A percentile compares a stretch with the other conserved stretches of the same genome.
These are phyloP conservation scores for Penicillium brasilianum DNA, from an alignment of 2,329 filamentous ascomycete species.

Conservation along the genomic window DNA sequence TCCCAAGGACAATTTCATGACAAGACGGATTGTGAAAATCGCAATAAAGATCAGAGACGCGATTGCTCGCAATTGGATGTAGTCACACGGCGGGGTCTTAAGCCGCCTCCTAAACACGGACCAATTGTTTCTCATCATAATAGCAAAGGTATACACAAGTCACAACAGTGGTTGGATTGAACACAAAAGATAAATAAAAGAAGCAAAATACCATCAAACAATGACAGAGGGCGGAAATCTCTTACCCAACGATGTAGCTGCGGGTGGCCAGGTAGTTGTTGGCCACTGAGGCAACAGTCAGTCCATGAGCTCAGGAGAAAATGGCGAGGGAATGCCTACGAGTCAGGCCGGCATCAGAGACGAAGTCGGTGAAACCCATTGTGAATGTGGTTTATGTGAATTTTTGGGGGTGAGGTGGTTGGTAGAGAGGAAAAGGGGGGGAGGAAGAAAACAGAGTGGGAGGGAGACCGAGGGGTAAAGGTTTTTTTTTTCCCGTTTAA, in stretches of 20 bases:
- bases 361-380: slow-evolving; percentile 72
- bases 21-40: slow-evolving; percentile 8
- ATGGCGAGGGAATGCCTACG: slow-evolving; percentile 51
- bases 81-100: slow-evolving; percentile 88
- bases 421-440: slow-evolving; percentile 21
- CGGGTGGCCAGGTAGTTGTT: slow-evolving; percentile 60
- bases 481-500: slow-evolving; percentile 38
- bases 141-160: slow-evolving; percentile 29
- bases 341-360: slow-evolving; percentile 66
- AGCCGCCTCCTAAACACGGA: slow-evolving; percentile 95
- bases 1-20: slow-evolving; percentile 3
- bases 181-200: slow-evolving; percentile 24
- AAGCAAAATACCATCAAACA: slow-evolving; percentile 10
- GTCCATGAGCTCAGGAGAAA: slow-evolving; percentile 33
- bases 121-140: slow-evolving; percentile 84
- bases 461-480: slow-evolving; percentile 37
- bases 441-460: slow-evolving; percentile 32
- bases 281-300: slow-evolving; percentile 48
- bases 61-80: slow-evolving; percentile 73
- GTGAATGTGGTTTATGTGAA: slow-evolving; percentile 37
- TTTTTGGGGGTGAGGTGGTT: slow-evolving; percentile 22
- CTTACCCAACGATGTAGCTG: slow-evolving; percentile 84
- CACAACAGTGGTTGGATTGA: slow-evolving; percentile 19
- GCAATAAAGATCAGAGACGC: slow-evolving; percentile 70
- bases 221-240: slow-evolving; percentile 20